phyloP scores from a whole-genome alignment of 495 filamentous ascomycete species.

The Cryomyces antarcticus region DNA sequence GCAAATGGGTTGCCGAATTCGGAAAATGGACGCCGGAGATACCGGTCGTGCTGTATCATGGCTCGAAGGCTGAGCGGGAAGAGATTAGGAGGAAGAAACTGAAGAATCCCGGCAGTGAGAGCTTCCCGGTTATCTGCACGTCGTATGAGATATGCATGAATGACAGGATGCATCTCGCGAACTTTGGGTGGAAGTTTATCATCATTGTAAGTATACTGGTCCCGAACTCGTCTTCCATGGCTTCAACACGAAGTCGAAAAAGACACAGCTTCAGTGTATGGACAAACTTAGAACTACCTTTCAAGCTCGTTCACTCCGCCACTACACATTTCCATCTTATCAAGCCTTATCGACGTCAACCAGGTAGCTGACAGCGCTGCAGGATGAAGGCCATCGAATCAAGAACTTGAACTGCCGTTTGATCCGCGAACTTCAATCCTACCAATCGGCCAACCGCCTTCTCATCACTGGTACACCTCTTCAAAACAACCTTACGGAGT shows the following conservation, averaged over 20 bases:
- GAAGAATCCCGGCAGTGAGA: conserved; percentile 35
- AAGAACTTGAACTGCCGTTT: conserved; percentile 93
- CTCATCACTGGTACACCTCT: conserved; percentile 89
- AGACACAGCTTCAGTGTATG: too few relatives aligned
- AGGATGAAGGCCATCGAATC: conserved; percentile 91
- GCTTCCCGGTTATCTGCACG: conserved; percentile 82
- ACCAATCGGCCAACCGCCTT: conserved; percentile 72
- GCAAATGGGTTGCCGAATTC: conserved; percentile 95
- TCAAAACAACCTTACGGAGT: conserved; percentile 85
- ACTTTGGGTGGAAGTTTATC: conserved; percentile 89
- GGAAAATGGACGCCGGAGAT: conserved; percentile 71
- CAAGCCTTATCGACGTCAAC: conserved; percentile 4
- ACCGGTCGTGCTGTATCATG: conserved; percentile 78
- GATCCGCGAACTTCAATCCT: conserved; percentile 68
- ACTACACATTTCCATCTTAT: too few relatives aligned
- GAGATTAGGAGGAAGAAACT: conserved; percentile 46
- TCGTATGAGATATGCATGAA: conserved; percentile 91
- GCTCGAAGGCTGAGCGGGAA: conserved; percentile 48
- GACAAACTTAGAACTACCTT: too few relatives aligned
- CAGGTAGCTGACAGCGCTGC: neutral
- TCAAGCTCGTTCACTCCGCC: too few relatives aligned
- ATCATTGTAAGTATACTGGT: conserved; percentile 45
- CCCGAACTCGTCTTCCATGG: too few relatives aligned
- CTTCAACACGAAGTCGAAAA: too few relatives aligned
- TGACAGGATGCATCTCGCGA: conserved; percentile 56